Evolutionary conservation across 352 stramenopile genomes (phyloP), one percentile per base, ranked within the genome.

Genomic region (Pythium monospermum): DNA sequence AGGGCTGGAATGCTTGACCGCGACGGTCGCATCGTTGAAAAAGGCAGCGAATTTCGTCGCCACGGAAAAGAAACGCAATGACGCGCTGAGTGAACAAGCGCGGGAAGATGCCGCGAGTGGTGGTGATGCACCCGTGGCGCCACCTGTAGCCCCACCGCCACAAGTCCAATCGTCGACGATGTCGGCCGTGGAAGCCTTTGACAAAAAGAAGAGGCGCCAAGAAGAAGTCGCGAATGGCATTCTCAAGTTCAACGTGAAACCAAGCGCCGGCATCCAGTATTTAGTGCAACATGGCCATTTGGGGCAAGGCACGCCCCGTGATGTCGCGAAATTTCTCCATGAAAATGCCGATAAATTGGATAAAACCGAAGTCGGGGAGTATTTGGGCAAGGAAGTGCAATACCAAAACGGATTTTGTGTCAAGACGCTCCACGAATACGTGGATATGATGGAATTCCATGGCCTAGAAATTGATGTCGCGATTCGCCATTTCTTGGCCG

Each of bases 231-330:
- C 96, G 19, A 97, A 91, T 12, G 97, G 96, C 2, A 89, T 96
- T 33, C 69, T 99, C 21, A 98, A 98, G 70, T 99, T 99, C 66
- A 99, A 98, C 42, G 81, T 98, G 19, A 98, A 98, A 40, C 84
- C 96, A 0, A 95, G 81, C 31, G 72, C 85, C 44, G 92, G 93
- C 31, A 78, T 98, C 38, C 80, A 87, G 57, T 98, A 95, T 54
- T 77, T 98, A 6, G 79, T 89, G 11, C 72, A 96, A 49, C 77
- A 87, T 46, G 95, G 96, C 10, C 93, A 98, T 65, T 65, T 99
- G 49, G 81, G 91, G 21, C 67, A 95, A 53, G 80, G 89, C 4
- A 94, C 94, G 27, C 89, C 96, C 2, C 76, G 77, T 6, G 85
- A 97, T 57, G 95, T 99, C 1, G 97, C 96, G 1, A 47, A 72